A percentile compares a stretch with the other conserved stretches of the same genome.
Conservation (phyloP, 495 filamentous ascomycete species). For the Aspergillus affinis region DNA sequence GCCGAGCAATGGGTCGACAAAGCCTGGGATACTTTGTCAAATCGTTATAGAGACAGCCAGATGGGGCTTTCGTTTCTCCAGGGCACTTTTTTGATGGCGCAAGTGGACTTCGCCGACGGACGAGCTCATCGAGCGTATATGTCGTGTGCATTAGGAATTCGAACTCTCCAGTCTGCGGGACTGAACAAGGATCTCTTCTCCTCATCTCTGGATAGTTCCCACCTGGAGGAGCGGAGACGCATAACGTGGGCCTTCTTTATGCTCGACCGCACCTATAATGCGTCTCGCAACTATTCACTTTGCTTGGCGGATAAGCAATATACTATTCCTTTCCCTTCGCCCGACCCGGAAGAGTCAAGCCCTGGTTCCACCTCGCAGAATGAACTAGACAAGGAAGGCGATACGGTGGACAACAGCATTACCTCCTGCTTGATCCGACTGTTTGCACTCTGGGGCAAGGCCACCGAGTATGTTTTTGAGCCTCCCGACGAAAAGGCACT, state of each 20-base stretch:
- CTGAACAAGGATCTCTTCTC: slow-evolving; percentile 23
- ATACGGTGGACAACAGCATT: slow-evolving; percentile 27
- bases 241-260: slow-evolving; percentile 34
- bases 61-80: slow-evolving; percentile 29
- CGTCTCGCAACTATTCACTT: slow-evolving; percentile 27
- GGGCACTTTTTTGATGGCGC: slow-evolving; percentile 28
- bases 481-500: slow-evolving; percentile 16
- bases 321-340: slow-evolving; percentile 22
- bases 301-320: slow-evolving; percentile 32
- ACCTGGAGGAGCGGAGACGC: slow-evolving; percentile 19
- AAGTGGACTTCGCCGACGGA: slow-evolving; percentile 30
- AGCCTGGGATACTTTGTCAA: slow-evolving; percentile 27
- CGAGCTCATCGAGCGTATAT: slow-evolving; percentile 24
- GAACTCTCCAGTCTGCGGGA: slow-evolving; percentile 25
- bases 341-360: background rate
- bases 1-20: slow-evolving; percentile 19
- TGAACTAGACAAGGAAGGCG: slow-evolving; percentile 19
- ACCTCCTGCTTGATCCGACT: slow-evolving; percentile 25
- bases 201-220: slow-evolving; percentile 1
- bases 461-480: slow-evolving; percentile 31
- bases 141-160: slow-evolving; percentile 26
- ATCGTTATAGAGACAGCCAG: slow-evolving; percentile 18
- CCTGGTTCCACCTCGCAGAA: slow-evolving; percentile 18
- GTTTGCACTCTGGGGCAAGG: slow-evolving; percentile 30
- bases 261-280: slow-evolving; percentile 32